phyloP scores from a whole-genome alignment of 306 rosid species.

The Begonia masoniana region DNA sequence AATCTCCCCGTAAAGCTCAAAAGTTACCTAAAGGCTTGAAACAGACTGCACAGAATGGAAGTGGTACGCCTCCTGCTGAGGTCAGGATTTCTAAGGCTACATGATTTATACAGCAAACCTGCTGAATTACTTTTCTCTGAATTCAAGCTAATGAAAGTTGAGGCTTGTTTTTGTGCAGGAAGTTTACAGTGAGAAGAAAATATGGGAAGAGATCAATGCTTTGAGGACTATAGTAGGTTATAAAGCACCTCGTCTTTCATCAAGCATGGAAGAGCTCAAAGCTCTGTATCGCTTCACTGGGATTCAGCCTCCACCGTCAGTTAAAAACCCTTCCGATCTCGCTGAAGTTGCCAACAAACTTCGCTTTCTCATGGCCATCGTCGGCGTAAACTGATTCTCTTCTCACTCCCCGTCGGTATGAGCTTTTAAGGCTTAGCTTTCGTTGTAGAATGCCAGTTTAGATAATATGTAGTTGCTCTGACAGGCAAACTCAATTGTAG shows the following conservation, averaged over 20 bases:
- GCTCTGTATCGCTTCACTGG: conserved; percentile 66
- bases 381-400: conserved; percentile 39
- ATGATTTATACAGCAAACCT: too few relatives aligned
- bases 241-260: conserved; percentile 21
- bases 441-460: neutral
- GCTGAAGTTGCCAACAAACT: conserved; percentile 30
- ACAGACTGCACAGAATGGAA: neutral
- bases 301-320: conserved; percentile 44
- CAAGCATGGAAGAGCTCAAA: conserved; percentile 48
- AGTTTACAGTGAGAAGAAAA: conserved; percentile 20
- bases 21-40: neutral
- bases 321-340: conserved; percentile 18
- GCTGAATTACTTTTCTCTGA: neutral
- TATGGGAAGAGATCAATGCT: conserved; percentile 37
- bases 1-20: neutral
- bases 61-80: neutral
- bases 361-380: conserved; percentile 62
- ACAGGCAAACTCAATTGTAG: neutral
- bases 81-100: neutral
- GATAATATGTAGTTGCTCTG: neutral
- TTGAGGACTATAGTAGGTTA: conserved; percentile 49
- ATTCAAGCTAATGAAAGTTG: conserved; percentile 2
- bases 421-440: too few relatives aligned
- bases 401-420: too few relatives aligned
- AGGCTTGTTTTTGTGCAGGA: conserved; percentile 17